Evolutionary conservation across 306 rosid species (phyloP).

Genomic region (Vigna mungo): DNA sequence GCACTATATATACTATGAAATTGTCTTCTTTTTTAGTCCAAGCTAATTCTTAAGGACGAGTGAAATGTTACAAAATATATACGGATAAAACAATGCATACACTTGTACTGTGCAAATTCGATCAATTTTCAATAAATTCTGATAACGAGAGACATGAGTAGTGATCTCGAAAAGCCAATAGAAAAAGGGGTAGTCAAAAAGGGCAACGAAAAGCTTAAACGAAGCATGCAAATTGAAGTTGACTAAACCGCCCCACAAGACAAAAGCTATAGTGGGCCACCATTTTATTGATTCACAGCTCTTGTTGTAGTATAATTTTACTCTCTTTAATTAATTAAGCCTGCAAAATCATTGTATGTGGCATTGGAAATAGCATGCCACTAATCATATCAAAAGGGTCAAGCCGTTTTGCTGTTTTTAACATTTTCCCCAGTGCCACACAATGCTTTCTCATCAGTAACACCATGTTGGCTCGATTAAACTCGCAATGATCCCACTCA

Average conservation of each 20-base stretch:
- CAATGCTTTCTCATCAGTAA: constrained; percentile 46
- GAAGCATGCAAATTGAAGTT: constrained; percentile 55
- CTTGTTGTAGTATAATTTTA: constrained; percentile 22
- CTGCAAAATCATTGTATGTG: constrained; percentile 51
- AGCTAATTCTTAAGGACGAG: too few species aligned
- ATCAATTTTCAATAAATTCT: constrained; percentile 43
- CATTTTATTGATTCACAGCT: constrained; percentile 54
- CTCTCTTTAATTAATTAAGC: constrained; percentile 54
- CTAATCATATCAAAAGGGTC: constrained; percentile 72
- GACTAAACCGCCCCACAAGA: constrained; percentile 68
- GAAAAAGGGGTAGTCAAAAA: constrained; percentile 63
- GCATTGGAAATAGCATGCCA: constrained; percentile 77
- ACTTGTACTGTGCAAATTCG: constrained; percentile 32
- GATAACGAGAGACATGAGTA: constrained; percentile 51
- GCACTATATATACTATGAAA: too few species aligned
- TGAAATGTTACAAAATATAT: neutral
- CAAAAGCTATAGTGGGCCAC: constrained; percentile 62
- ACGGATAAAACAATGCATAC: neutral
- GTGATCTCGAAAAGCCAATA: constrained; percentile 53
- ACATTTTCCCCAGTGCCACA: constrained; percentile 51
- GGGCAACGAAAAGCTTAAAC: constrained; percentile 55
- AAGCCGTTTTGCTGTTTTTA: constrained; percentile 62
- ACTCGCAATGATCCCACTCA: constrained; percentile 41
- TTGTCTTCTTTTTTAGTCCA: too few species aligned
- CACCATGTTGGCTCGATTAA: constrained; percentile 51